Evolutionary conservation across 257 asterid genomes (phyloP), one percentile per base, ranked within the genome.

Genomic region (Solanum piurae): DNA sequence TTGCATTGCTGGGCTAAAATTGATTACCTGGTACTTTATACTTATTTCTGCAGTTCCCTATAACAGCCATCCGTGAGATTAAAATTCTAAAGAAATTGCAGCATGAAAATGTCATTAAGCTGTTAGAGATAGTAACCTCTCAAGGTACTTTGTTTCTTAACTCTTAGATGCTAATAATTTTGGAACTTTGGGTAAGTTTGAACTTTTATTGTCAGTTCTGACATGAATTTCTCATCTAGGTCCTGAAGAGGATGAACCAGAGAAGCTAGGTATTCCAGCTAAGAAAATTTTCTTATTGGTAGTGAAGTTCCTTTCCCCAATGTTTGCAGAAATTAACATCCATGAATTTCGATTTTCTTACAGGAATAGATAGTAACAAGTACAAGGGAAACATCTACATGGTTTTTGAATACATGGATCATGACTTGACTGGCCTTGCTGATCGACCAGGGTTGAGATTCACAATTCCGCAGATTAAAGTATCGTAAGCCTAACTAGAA

Each of bases 331-430:
- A 68, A 27, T 68, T 88, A 29, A 77, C 55, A 85, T 86, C 31
- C 33, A 88, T 60, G 72, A 73, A 77, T 84, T 79, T 77, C 69
- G 64, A 79, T 86, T 69, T 55, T 14, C 38, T 90, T 84, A 12
- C 58, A 46, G 82, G 87, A 88, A 37, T 95, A 96, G 99, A 95
- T 86, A 91, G 90, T 86, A 93, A 95, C 89, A 97, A 93, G 92
- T 95, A 94, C 92, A 95, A 95, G 89, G 99, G 98, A 6, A 93
- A 88, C 91, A 97, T 97, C 83, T 97, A 97, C 93, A 97, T 97
- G 99, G 99, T 97, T 33, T 97, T 95, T 88, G 99, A 97, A 93
- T 97, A 97, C 91, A 96, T 96, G 98, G 98, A 96, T 89, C 99
- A 95, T 86, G 99, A 96, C 91, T 91, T 96, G 89, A 95, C 98